These are phyloP conservation scores for Colletotrichum aenigma DNA, from an alignment of 2,329 filamentous ascomycete species.

Conservation along the genomic window DNA sequence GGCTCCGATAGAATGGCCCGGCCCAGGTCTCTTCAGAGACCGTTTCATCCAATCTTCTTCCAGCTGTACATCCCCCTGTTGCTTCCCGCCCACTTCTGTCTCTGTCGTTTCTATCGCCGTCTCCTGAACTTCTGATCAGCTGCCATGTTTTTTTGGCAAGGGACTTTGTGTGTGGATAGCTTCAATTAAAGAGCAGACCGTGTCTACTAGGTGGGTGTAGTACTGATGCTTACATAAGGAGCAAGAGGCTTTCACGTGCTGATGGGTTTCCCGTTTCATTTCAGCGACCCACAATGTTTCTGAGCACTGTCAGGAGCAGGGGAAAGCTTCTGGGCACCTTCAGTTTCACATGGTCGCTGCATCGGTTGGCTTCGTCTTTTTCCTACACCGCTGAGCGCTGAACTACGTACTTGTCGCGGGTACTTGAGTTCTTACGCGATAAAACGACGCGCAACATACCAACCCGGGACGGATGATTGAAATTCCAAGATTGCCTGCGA, in stretches of 20 bases:
- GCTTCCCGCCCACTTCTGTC: neutral
- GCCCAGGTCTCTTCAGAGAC: neutral
- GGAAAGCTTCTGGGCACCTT: neutral
- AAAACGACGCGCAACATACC: neutral
- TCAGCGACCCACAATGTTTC: neutral
- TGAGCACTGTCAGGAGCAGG: neutral
- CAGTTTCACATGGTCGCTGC: neutral
- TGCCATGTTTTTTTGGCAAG: neutral
- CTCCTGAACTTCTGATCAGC: neutral
- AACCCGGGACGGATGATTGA: neutral
- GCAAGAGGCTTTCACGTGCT: constrained; percentile 4
- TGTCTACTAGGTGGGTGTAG: neutral
- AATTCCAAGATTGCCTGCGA: neutral
- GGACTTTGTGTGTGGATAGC: neutral
- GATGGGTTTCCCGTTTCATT: neutral
- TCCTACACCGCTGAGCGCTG: neutral
- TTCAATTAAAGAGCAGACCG: neutral
- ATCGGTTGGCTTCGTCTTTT: neutral
- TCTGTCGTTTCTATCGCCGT: neutral
- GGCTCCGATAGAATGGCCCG: neutral
- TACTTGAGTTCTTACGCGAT: neutral
- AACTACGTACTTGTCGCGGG: neutral
- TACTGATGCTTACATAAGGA: neutral
- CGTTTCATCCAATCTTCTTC: neutral
- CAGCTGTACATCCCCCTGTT: neutral